Percentiles rank a stretch among this genome's conserved stretches.
phyloP scores from a whole-genome alignment of 2,329 filamentous ascomycete genomes.

The Leptographium lundbergii region DNA sequence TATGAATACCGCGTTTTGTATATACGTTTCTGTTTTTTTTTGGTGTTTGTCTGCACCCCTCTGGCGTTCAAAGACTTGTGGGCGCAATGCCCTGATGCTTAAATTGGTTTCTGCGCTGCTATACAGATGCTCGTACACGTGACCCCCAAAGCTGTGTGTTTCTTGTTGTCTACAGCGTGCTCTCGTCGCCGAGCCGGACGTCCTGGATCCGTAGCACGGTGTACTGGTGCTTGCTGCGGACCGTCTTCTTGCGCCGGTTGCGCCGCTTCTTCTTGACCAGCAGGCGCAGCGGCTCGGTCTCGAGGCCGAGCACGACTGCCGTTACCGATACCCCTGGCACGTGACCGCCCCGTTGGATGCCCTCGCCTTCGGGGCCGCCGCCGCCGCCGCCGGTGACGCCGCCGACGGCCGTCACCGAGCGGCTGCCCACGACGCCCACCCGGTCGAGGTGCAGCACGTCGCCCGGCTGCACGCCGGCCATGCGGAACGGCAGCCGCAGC shows the following conservation, averaged over 20 bases:
- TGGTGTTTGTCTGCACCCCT: neutral
- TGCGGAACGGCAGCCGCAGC: conserved; percentile 66
- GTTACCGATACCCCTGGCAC: conserved; percentile 8
- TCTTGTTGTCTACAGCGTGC: neutral
- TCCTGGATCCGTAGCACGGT: conserved; percentile 80
- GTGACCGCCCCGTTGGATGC: neutral
- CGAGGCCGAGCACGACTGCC: conserved; percentile 71
- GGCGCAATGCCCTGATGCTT: neutral
- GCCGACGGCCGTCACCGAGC: conserved; percentile 21
- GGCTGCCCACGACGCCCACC: conserved; percentile 67
- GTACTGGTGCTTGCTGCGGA: conserved; percentile 82
- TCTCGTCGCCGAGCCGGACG: conserved; percentile 1
- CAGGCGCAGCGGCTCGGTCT: conserved; percentile 64
- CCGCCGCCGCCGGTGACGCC: neutral
- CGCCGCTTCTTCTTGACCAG: conserved; percentile 75
- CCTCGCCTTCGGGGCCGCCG: neutral
- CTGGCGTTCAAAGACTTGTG: neutral
- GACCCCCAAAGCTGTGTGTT: neutral
- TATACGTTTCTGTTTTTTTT: neutral
- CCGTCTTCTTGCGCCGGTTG: conserved; percentile 58
- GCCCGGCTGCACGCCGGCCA: conserved; percentile 64
- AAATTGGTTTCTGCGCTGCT: neutral
- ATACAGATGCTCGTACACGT: neutral
- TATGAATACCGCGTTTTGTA: neutral
- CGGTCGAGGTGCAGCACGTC: conserved; percentile 82